Evolutionary conservation across 2,329 filamentous ascomycete genomes (phyloP).

Genomic region (Fonsecaea pugnacius): DNA sequence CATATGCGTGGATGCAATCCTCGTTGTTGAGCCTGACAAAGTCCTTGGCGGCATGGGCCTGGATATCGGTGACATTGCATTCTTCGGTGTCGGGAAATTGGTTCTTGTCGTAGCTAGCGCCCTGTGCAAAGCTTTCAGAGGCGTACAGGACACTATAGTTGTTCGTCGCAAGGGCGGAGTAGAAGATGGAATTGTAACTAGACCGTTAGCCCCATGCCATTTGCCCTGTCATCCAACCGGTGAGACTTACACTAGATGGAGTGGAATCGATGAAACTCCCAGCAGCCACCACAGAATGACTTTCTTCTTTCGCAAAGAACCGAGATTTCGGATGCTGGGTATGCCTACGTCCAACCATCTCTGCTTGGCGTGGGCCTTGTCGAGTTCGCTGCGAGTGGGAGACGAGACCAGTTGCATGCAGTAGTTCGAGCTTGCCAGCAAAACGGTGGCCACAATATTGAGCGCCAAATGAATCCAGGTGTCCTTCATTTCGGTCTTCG

Average conservation of each 20-base stretch:
- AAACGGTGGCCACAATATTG: constrained; percentile 52
- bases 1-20: constrained; percentile 33
- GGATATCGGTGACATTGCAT: constrained; percentile 32
- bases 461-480: constrained; percentile 51
- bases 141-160: constrained; percentile 36
- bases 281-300: constrained; percentile 37
- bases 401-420: constrained; percentile 58
- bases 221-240: constrained; percentile 26
- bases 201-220: constrained; percentile 27
- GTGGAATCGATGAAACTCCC: constrained; percentile 36
- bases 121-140: constrained; percentile 28
- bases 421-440: constrained; percentile 56
- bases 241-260: constrained; percentile 38
- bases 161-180: constrained; percentile 36
- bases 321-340: constrained; percentile 40
- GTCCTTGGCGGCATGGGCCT: constrained; percentile 15
- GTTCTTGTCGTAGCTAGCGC: constrained; percentile 30
- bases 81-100: constrained; percentile 24
- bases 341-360: constrained; percentile 43
- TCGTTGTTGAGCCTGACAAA: constrained; percentile 29
- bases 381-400: constrained; percentile 56
- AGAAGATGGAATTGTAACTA: constrained; percentile 41
- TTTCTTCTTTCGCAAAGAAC: constrained; percentile 28
- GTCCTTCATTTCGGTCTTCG: constrained; percentile 28
- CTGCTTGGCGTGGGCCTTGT: constrained; percentile 50